Base-by-base conservation (phyloP, 2,329 filamentous ascomycete species). In the Ascochyta fabae region DNA sequence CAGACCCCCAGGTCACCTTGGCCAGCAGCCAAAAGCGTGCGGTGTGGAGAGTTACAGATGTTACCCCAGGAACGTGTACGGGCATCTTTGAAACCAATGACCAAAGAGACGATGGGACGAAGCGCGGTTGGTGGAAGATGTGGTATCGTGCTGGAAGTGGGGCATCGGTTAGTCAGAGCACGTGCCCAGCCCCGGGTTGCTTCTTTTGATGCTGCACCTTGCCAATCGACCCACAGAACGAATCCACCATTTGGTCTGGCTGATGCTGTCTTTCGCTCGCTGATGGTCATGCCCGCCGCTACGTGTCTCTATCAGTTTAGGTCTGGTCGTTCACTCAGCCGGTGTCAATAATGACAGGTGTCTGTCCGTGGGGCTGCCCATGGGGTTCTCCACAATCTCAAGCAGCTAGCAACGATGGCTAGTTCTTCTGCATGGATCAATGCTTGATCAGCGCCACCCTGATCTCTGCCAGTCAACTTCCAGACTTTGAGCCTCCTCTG, bases 41-140 rank as follows among this genome's bases (percentile, higher is more conserved):
- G 34, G 48, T 33, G 41, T 26, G 34, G 48, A 44, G 23, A 5
- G 34, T 50, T 38, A 31, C 38, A 26, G 26, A 13, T 6, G 31
- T 45, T 45, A 45, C 42, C 42, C 42, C 42, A 45, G 31, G 19
- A 34, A 44, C 29, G 19, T 44, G 22, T 34, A 31, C 13, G 22
- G 24, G 19, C n/a, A 9, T 29, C 27, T 19, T 39, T 27, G 27
- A 7, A 15, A 42, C 38, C 10, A 34, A 29, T 23, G n/a, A 26
- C 19, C 22, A 16, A 41, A 8, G 3, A 15, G 15, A 46, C 5
- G 6, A 23, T 6, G 19, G 16, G 19, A n/a, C 19, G n/a, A 34
- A 16, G 41, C 41, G 40, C 34, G 33, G 41, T 52, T 52, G 49
- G 42, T 45, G 49, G 49, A 46, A 53, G 35, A 45, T 43, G 33